Base-by-base conservation (phyloP, 1,284 basidiomycete genomes). In the Sporisorium sorghi region DNA sequence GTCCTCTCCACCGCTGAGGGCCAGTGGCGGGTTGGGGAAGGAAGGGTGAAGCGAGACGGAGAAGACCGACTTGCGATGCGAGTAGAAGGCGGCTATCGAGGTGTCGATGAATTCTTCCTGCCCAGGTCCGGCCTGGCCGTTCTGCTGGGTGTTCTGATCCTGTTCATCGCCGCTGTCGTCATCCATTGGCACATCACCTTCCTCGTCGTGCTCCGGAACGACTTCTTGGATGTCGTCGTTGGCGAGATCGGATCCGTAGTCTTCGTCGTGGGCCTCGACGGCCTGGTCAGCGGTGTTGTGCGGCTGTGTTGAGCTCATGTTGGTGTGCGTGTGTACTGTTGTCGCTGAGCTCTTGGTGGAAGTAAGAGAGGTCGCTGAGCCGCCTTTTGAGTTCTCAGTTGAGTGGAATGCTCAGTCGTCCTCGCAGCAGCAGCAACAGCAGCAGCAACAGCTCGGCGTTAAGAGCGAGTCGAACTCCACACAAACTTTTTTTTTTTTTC, bases 1-100 rank as follows among this genome's bases (percentile, higher is more conserved):
- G 85, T 99, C 97, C 85, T 97, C 94, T 35, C 94, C 96, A 32
- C 97, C 97, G 1, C 93, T 94, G 26, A 90, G 91, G 5, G 93
- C 94, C 33, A 98, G 87, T 2, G 92, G 90, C 58, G 92, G 90
- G 32, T 91, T 90, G 0, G 95, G 94, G 79, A 85, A 87, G 7
- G 68, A 61, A 0, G 88, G 88, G 85, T 99, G 97, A 42, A 90
- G 88, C 12, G 92, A 87, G 42, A 99, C 87, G 47, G 90, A 87
- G 84, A 98, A 99, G 51, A 98, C 92, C 11, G 96, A 85, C 43
- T 79, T 73, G 66, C 77, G 78, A 51, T 82, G 80, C 49, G 68
- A 67, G 65, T 82, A 83, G 60, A 83, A 83, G 37, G 82, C 81
- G 37, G 82, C 80, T 59, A 84, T 80, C 39, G 80, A 82, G 47